Evolutionary conservation across 495 filamentous ascomycete species (phyloP), one percentile per base, ranked within the genome.

Genomic region (Parathielavia hyrcaniae): DNA sequence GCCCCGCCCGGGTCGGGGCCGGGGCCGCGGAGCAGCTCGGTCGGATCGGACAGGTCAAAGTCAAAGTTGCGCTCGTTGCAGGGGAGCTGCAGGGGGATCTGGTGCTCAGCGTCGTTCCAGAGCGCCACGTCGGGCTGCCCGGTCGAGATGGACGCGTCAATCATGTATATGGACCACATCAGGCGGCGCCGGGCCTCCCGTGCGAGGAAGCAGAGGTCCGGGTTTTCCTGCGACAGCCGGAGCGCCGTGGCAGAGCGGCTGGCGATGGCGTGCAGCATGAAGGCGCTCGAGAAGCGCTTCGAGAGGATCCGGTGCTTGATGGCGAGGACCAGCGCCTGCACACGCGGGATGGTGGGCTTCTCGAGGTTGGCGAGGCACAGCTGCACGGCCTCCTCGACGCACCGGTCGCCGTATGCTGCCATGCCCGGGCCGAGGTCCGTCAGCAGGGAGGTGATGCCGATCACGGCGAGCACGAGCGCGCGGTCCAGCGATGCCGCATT

Each of bases 21-120:
- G 1, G 74, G 70, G 0, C 69, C 68, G 16, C 68, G 64, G 8
- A 78, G 69, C 38, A 69, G 66, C 52, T 77, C 77, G 7, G 77
- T 79, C 4, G 67, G 62, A 57, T 77, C 73, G 0, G 77, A 75
- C 9, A 79, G 69, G 62, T 79, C 77, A 55, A 78, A 76, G 58
- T 79, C 76, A 36, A 80, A 80, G 58, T 78, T 76, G 9, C 75
- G 74, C 61, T 80, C 77, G 62, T 77, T 80, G 59, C 77, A 79
- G 0, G 76, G 76, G 1, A 80, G 64, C 30, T 77, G 72, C 46
- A 80, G 66, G 45, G 72, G 72, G 50, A 80, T 73, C 44, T 68
- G 69, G 17, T 55, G 60, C 26, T 74, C 71, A 4, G 75, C 69
- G 43, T 74, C 71, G 3, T 68, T 58, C 70, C 76, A 76, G 11